A percentile compares a stretch with the other conserved stretches of the same genome.
phyloP scores from a whole-genome alignment of 108 stramenopile genomes.

The Pinguiococcus pyrenoidosus region DNA sequence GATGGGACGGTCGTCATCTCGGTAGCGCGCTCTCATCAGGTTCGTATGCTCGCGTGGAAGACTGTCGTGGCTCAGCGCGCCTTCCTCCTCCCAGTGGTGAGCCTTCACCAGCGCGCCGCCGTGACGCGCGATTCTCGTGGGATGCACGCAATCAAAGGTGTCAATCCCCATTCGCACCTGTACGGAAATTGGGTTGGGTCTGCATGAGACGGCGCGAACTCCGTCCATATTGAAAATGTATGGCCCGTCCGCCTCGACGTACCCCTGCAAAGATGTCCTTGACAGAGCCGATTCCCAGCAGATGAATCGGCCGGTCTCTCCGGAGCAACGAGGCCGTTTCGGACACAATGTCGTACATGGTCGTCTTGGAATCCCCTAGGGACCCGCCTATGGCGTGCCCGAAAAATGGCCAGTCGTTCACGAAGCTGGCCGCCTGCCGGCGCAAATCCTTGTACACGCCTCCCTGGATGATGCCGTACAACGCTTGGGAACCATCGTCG shows the following conservation, averaged over 20 bases:
- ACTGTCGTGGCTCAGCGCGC: no score
- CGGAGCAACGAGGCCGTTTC: constrained; percentile 18
- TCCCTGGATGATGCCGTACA: constrained; percentile 23
- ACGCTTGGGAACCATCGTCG: constrained; percentile 14
- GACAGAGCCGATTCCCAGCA: constrained; percentile 35
- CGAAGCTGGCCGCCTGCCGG: constrained; percentile 15
- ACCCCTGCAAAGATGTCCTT: constrained; percentile 37
- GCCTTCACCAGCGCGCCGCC: constrained; percentile 24
- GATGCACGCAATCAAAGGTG: constrained; percentile 37
- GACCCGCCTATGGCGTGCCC: constrained; percentile 33
- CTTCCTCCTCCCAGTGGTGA: constrained; percentile 12
- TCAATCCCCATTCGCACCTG: no score
- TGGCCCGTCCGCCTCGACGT: no score
- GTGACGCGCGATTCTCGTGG: constrained; percentile 28
- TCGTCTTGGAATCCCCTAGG: constrained; percentile 22
- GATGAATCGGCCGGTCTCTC: constrained; percentile 31
- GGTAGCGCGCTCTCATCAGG: constrained; percentile 4
- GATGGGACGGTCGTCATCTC: constrained; percentile 17
- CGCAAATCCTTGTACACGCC: constrained; percentile 32
- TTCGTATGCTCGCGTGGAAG: constrained; percentile 14
- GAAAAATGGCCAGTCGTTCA: constrained; percentile 34
- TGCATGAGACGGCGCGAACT: no score
- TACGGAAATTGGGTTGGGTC: no score
- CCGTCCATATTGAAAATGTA: no score
- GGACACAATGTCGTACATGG: constrained; percentile 27